Conservation (phyloP, 495 filamentous ascomycete genomes). For the Delitschia confertaspora region DNA sequence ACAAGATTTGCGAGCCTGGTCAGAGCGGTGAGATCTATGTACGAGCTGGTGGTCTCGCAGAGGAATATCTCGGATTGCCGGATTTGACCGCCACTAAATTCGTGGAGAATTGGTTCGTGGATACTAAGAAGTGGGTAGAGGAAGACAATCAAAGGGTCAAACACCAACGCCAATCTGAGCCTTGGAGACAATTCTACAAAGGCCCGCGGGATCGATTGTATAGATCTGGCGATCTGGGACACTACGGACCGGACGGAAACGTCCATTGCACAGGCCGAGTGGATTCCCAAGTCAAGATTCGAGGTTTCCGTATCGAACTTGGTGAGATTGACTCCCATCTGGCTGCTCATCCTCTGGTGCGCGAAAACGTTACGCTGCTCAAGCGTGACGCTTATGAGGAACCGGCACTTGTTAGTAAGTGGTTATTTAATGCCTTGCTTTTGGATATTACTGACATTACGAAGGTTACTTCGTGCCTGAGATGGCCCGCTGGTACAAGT, state of each 20-base stretch:
- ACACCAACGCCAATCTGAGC: slow-evolving; percentile 41
- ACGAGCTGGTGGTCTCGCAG: slow-evolving; percentile 79
- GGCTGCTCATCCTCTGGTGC: slow-evolving; percentile 64
- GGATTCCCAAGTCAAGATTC: slow-evolving; percentile 91
- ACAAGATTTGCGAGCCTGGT: slow-evolving; percentile 65
- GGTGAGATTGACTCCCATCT: slow-evolving; percentile 87
- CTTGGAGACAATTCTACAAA: slow-evolving; percentile 71
- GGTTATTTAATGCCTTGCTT: neutral
- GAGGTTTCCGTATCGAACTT: slow-evolving; percentile 90
- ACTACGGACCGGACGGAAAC: slow-evolving; percentile 61
- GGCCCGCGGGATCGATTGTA: slow-evolving; percentile 86
- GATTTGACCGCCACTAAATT: slow-evolving; percentile 74
- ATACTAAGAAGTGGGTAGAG: slow-evolving; percentile 62
- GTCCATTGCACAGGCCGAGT: slow-evolving; percentile 55
- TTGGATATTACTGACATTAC: neutral
- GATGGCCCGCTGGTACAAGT: slow-evolving; percentile 58
- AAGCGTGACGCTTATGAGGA: slow-evolving; percentile 86
- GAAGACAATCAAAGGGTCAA: slow-evolving; percentile 46
- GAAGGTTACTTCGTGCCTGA: slow-evolving; percentile 76
- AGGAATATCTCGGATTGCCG: slow-evolving; percentile 69
- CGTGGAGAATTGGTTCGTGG: slow-evolving; percentile 79
- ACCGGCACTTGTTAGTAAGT: slow-evolving; percentile 60
- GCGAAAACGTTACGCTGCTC: slow-evolving; percentile 83
- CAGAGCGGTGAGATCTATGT: slow-evolving; percentile 85
- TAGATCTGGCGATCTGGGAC: slow-evolving; percentile 70